A percentile compares a stretch with the other conserved stretches of the same genome.
phyloP scores from a whole-genome alignment of 345 rosid species.

The Trapa incisa region DNA sequence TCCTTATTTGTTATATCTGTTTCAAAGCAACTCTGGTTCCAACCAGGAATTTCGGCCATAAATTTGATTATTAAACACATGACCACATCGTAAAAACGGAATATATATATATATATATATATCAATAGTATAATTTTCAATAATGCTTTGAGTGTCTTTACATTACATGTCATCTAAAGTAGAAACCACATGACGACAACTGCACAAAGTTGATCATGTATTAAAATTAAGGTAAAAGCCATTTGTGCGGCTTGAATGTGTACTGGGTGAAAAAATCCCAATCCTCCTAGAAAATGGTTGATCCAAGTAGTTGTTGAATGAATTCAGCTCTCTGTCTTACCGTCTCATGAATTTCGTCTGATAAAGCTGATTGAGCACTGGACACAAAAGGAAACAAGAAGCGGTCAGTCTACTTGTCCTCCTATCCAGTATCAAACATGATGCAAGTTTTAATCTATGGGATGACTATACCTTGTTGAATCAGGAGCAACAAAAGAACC shows the following conservation, averaged over 20 bases:
- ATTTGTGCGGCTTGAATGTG: too few species aligned
- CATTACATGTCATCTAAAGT: too few species aligned
- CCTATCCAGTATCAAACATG: neutral
- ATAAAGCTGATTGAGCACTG: slow-evolving; percentile 18
- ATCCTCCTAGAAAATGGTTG: slow-evolving; percentile 27
- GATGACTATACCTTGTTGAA: slow-evolving; percentile 24
- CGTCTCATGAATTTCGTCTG: slow-evolving; percentile 23
- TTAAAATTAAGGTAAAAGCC: too few species aligned
- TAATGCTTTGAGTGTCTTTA: too few species aligned
- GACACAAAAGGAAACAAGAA: neutral
- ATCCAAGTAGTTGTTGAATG: slow-evolving; percentile 29
- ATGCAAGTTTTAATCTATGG: neutral
- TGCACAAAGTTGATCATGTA: too few species aligned
- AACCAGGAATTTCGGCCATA: neutral
- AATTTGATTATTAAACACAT: neutral
- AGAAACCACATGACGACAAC: too few species aligned
- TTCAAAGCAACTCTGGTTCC: neutral
- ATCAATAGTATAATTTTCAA: too few species aligned
- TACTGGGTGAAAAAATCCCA: too few species aligned
- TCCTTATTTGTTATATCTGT: neutral
- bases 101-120: too few species aligned
- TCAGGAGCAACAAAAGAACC: slow-evolving; percentile 9
- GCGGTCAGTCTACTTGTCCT: neutral
- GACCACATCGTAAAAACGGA: too few species aligned
- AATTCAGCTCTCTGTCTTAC: slow-evolving; percentile 35